Base-by-base conservation (phyloP, 805 yeast genomes). In the Wickerhamiella brachini region DNA sequence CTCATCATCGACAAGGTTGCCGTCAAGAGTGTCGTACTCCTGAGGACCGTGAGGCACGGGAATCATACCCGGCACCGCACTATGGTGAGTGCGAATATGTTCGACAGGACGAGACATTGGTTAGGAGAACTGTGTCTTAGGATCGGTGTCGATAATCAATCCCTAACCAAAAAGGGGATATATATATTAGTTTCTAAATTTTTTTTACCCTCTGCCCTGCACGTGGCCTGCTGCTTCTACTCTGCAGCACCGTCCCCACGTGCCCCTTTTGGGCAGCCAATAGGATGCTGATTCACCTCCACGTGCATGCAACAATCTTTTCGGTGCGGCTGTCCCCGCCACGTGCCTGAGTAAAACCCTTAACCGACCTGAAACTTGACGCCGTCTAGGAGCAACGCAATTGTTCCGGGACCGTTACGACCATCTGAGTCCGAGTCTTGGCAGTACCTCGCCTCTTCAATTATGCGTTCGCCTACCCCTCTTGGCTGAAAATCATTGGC, bases 11-110 rank as follows among this genome's bases (percentile, higher is more conserved):
- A 58, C 57, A 26, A 61, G 38, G 13, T 49, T 54, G 26, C 67
- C 68, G 50, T 66, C 65, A 34, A 60, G 56, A 50, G 67, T 78
- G 75, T 59, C 65, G 53, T 65, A 65, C 24, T 61, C 68, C 56
- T 60, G 63, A 38, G 59, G 68, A n/a, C 70, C 70, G 51, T 63
- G 59, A 23, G 70, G 70, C 21, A 65, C 63, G 21, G 69, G 68
- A 49, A 66, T 64, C 50, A 59, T 59, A 17, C 67, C 70, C 15
- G 65, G 56, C 22, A 62, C 48, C 17, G 70, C 69, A n/a, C 53
- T 60, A 50, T 66, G 69, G 55, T 60, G 67, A 20, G 31, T 22
- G 23, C 49, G 43, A n/a, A 37, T 15, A 20, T 37, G 41, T 37
- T 37, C 41, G 41, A 37, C 41, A 17, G 41, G 41, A n/a, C 20